Percentiles rank a stretch among this genome's conserved stretches.
Conservation (phyloP, 1,139 yeast species). For the Pichia cactophila region DNA sequence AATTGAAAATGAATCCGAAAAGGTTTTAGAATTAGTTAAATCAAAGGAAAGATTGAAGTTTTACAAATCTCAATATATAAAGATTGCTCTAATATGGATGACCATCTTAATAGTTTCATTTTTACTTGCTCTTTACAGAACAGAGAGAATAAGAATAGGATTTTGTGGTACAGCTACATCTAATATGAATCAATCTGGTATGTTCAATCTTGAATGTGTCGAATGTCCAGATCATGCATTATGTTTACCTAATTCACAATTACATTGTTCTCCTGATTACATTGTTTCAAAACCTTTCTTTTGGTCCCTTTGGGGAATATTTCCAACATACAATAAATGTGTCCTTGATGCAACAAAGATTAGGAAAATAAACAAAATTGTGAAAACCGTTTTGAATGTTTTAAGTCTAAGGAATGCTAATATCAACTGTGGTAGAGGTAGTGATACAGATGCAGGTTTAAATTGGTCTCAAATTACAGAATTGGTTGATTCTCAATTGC, state of each 20-base stretch:
- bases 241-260: slow-evolving; percentile 54
- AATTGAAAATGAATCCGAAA: slow-evolving; percentile 23
- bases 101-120: slow-evolving; percentile 20
- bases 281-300: slow-evolving; percentile 50
- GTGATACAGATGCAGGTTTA: slow-evolving; percentile 25
- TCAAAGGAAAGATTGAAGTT: slow-evolving; percentile 8
- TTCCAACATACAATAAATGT: slow-evolving; percentile 62
- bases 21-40: slow-evolving; percentile 16
- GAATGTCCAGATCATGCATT: slow-evolving; percentile 80
- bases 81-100: slow-evolving; percentile 13
- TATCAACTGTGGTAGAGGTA: slow-evolving; percentile 34
- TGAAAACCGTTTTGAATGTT: slow-evolving; percentile 56
- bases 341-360: slow-evolving; percentile 73
- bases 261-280: slow-evolving; percentile 69
- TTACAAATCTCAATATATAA: slow-evolving; percentile 10
- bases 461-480: slow-evolving; percentile 18
- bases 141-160: slow-evolving; percentile 53
- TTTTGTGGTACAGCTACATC: slow-evolving; percentile 55
- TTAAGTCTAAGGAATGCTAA: slow-evolving; percentile 69
- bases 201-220: slow-evolving; percentile 43
- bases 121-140: slow-evolving; percentile 35
- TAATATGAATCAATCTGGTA: slow-evolving; percentile 3
- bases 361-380: slow-evolving; percentile 59
- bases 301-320: slow-evolving; percentile 39
- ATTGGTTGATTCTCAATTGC: slow-evolving; percentile 15